Conservation (phyloP, 2,329 filamentous ascomycete genomes). For the Meredithiella fracta region DNA sequence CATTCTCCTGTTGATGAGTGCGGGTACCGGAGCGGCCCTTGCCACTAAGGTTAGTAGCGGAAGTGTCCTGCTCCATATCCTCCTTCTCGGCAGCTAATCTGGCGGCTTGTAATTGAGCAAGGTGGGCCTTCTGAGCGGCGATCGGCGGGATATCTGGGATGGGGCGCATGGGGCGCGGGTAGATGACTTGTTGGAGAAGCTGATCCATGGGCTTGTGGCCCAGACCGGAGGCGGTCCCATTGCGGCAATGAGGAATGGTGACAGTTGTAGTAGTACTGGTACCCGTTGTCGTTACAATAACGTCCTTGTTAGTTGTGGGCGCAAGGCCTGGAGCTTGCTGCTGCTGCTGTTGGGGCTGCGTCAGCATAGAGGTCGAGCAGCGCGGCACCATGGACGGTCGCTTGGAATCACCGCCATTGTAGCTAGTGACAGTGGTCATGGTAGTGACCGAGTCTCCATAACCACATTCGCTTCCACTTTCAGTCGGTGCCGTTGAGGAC, state of each 20-base stretch:
- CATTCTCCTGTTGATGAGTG: slow-evolving; percentile 10
- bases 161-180: slow-evolving; percentile 9
- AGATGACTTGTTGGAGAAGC: slow-evolving; percentile 4
- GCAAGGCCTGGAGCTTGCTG: neutral
- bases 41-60: neutral
- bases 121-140: slow-evolving; percentile 11
- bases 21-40: slow-evolving; percentile 1
- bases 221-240: slow-evolving; percentile 8
- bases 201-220: slow-evolving; percentile 9
- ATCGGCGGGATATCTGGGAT: slow-evolving; percentile 13
- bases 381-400: slow-evolving; percentile 11
- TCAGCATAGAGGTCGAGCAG: slow-evolving; percentile 11
- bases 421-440: slow-evolving; percentile 6
- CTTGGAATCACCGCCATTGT: neutral
- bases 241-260: slow-evolving; percentile 7
- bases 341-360: slow-evolving; percentile 7
- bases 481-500: slow-evolving; percentile 1
- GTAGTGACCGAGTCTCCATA: slow-evolving; percentile 9
- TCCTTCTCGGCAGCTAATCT: slow-evolving; percentile 5
- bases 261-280: slow-evolving; percentile 10
- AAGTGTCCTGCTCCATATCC: slow-evolving; percentile 4
- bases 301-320: slow-evolving; percentile 1
- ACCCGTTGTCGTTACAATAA: slow-evolving; percentile 6
- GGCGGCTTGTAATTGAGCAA: slow-evolving; percentile 11
- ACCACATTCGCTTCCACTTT: slow-evolving; percentile 9